Evolutionary conservation across 805 yeast species (phyloP).

Genomic region (Danielia oregonensis): DNA sequence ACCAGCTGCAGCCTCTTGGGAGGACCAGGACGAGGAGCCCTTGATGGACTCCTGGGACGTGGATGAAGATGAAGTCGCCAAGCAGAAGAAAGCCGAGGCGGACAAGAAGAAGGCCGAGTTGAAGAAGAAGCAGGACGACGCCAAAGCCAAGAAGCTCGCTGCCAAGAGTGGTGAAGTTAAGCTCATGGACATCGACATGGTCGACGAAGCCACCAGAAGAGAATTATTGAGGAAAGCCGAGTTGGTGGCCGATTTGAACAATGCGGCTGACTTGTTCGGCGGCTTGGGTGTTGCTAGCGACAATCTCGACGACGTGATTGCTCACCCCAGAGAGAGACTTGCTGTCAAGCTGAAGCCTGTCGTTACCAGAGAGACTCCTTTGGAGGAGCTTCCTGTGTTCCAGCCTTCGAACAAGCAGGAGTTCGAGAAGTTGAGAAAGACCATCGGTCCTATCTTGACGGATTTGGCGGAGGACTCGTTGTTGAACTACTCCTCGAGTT

Average conservation of each 20-base stretch:
- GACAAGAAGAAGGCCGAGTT: conserved; percentile 44
- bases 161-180: conserved; percentile 36
- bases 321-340: conserved; percentile 49
- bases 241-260: conserved; percentile 78
- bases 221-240: conserved; percentile 79
- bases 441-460: conserved; percentile 58
- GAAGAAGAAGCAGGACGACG: conserved; percentile 38
- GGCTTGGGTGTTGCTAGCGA: conserved; percentile 53
- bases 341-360: conserved; percentile 36
- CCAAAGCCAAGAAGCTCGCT: conserved; percentile 46
- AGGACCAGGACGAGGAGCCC: conserved; percentile 80
- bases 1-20: conserved; percentile 67
- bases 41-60: conserved; percentile 84
- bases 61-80: conserved; percentile 65
- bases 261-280: conserved; percentile 90
- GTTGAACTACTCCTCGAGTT: conserved; percentile 65
- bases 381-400: conserved; percentile 77
- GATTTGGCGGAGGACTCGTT: conserved; percentile 58
- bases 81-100: conserved; percentile 40
- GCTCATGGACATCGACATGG: conserved; percentile 56
- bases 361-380: conserved; percentile 54
- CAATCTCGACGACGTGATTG: conserved; percentile 31
- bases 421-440: conserved; percentile 67
- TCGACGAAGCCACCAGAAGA: conserved; percentile 70
- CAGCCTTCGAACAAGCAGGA: conserved; percentile 78